Base-by-base conservation (phyloP, 2,329 filamentous ascomycete species). In the Dissoconium aciculare region DNA sequence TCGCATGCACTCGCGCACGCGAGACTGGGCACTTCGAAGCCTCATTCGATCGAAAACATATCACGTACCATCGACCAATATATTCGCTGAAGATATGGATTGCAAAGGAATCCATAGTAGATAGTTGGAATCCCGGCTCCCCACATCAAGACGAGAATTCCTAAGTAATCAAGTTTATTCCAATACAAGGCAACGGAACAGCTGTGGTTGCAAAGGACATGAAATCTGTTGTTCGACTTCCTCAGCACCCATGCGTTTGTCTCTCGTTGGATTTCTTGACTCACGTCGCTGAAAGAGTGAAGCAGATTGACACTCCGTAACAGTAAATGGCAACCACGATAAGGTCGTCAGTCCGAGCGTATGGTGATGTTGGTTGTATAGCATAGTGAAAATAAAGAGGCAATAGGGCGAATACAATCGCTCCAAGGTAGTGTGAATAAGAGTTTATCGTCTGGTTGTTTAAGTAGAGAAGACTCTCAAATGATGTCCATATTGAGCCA, bases 101-200 rank as follows among this genome's bases (percentile, higher is more conserved):
- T 30, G 15, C 38, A 41, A 21, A 27, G 23, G 15, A 44, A 41
- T 3, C 40, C 40, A 23, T 43, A 44, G 30, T 44, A 43, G 6
- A 42, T 42, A 6, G 37, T 32, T 5, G 40, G 39, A 1, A 42
- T 32, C 4, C 30, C 31, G 2, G 40, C 39, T 9, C 27, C 30
- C 40, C 39, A 41, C 36, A 43, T 43, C 2, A 43, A 26, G 5
- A 37, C 23, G 1, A 42, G 15, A 15, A 43, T 39, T 3, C 40
- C 39, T 3, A 40, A 31, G 24, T 40, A 41, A 29, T 42, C 39
- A 3, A 41, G 31, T 25, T 42, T 28, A n/a, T 40, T 41, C 11
- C 39, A 24, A 11, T 34, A 28, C 8, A 19, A 23, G 2, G 33
- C 16, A 3, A 29, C 11, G 5, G 11, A 14, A 5, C 17, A 32